These are phyloP conservation scores for Colletotrichum noveboracense DNA, from an alignment of 2,329 filamentous ascomycete genomes.

Conservation along the genomic window DNA sequence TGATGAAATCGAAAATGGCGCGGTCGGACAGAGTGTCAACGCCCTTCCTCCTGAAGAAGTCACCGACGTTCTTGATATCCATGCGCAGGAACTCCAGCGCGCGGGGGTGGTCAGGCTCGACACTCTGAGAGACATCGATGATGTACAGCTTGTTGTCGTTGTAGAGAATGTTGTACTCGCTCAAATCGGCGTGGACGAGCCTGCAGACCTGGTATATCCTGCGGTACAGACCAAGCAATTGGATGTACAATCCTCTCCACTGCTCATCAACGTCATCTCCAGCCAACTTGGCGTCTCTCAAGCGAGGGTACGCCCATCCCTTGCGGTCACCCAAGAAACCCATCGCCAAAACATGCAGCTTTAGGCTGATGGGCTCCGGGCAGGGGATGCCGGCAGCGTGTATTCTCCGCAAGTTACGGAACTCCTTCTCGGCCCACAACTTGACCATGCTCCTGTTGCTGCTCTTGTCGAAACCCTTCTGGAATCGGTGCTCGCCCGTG, in stretches of 20 bases:
- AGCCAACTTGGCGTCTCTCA: constrained; percentile 82
- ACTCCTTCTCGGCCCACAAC: constrained; percentile 98
- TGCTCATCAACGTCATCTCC: constrained; percentile 71
- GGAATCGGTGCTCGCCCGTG: constrained; percentile 90
- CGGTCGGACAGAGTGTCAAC: constrained; percentile 83
- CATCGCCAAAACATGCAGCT: constrained; percentile 96
- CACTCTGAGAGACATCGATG: constrained; percentile 97
- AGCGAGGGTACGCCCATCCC: constrained; percentile 85
- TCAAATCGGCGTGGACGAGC: constrained; percentile 94
- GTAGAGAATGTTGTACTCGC: constrained; percentile 97
- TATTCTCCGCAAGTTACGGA: constrained; percentile 88
- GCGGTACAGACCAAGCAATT: constrained; percentile 88
- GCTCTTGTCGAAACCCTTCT: constrained; percentile 88
- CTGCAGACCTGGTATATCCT: constrained; percentile 90
- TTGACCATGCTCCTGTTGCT: constrained; percentile 98
- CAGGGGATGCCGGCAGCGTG: constrained; percentile 85
- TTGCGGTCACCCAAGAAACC: constrained; percentile 86
- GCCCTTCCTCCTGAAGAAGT: constrained; percentile 88
- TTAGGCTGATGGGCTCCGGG: constrained; percentile 86
- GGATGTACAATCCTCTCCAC: constrained; percentile 81
- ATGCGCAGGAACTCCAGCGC: constrained; percentile 94
- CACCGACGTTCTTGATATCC: constrained; percentile 96
- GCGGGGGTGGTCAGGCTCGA: constrained; percentile 94
- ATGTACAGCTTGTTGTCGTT: constrained; percentile 83
- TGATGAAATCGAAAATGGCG: constrained; percentile 85